phyloP scores from a whole-genome alignment of 257 asterid species.

The Nicotiana sylvestris region DNA sequence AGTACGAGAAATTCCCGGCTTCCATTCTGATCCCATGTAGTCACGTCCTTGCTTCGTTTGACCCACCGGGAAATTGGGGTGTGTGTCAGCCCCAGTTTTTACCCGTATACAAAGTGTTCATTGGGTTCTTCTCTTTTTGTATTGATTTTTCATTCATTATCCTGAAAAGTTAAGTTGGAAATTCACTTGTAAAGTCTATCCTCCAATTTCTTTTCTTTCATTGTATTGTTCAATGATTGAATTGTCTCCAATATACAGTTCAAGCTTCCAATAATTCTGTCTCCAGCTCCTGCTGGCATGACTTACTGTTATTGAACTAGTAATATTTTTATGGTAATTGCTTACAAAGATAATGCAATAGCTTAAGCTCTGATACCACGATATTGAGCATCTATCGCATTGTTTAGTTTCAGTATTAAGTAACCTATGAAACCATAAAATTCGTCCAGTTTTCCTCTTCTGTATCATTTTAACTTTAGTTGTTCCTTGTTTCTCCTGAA shows the following conservation, averaged over 20 bases:
- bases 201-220: not conserved
- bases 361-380: not conserved
- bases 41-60: too few relatives aligned
- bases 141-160: not conserved
- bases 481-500: not conserved
- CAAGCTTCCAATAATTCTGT: not conserved
- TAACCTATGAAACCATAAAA: not conserved
- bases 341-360: not conserved
- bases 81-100: too few relatives aligned
- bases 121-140: not conserved
- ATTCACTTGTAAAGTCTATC: not conserved
- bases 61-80: too few relatives aligned
- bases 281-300: too few relatives aligned
- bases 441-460: not conserved
- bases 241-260: not conserved
- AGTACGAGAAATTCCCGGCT: too few relatives aligned
- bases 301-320: not conserved
- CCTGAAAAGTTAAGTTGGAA: not conserved
- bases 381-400: not conserved
- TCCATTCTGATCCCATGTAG: too few relatives aligned
- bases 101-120: not conserved
- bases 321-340: not conserved
- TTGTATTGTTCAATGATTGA: not conserved
- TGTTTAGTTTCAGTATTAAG: not conserved
- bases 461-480: not conserved